Conservation (phyloP, 1,284 basidiomycete species). For the Rhodotorula sp. region DNA sequence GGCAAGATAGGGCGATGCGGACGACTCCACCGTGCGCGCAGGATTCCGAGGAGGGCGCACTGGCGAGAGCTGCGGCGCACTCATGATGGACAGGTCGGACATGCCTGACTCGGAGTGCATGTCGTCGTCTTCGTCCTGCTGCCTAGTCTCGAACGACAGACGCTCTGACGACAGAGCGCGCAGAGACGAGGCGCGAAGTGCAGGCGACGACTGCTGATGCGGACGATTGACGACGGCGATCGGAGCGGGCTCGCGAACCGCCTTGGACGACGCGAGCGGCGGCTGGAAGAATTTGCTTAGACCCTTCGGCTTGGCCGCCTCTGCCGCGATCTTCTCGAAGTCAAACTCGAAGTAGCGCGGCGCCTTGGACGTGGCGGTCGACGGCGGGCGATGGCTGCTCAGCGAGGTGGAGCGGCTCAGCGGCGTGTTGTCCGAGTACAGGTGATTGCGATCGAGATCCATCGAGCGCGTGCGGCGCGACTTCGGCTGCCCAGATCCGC, state of each 20-base stretch:
- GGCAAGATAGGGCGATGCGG: not conserved
- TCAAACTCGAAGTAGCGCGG: slow-evolving; percentile 6
- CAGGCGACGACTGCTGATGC: too few relatives aligned
- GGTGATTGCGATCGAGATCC: slow-evolving; percentile 9
- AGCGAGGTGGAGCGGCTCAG: slow-evolving; percentile 14
- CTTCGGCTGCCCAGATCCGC: not conserved
- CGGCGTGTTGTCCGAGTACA: slow-evolving; percentile 5
- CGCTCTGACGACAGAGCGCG: not conserved
- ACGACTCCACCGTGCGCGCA: not conserved
- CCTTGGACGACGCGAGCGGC: slow-evolving; percentile 21
- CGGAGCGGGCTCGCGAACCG: not conserved
- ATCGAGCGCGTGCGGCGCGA: slow-evolving; percentile 18
- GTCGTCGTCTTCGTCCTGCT: slow-evolving; percentile 12
- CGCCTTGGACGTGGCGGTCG: not conserved
- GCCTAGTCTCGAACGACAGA: not conserved
- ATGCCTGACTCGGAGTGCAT: slow-evolving; percentile 8
- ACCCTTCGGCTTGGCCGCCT: not conserved
- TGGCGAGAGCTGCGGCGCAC: slow-evolving; percentile 31
- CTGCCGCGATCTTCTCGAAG: slow-evolving; percentile 7
- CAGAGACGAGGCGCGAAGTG: not conserved
- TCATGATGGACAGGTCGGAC: slow-evolving; percentile 20
- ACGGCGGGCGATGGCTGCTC: not conserved
- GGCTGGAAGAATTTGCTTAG: slow-evolving; percentile 21
- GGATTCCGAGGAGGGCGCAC: slow-evolving; percentile 23
- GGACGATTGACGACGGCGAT: not conserved